Percentiles rank a stretch among this genome's conserved stretches.
Conservation (phyloP, 2,329 filamentous ascomycete species). For the Ophioceras dolichostomum region DNA sequence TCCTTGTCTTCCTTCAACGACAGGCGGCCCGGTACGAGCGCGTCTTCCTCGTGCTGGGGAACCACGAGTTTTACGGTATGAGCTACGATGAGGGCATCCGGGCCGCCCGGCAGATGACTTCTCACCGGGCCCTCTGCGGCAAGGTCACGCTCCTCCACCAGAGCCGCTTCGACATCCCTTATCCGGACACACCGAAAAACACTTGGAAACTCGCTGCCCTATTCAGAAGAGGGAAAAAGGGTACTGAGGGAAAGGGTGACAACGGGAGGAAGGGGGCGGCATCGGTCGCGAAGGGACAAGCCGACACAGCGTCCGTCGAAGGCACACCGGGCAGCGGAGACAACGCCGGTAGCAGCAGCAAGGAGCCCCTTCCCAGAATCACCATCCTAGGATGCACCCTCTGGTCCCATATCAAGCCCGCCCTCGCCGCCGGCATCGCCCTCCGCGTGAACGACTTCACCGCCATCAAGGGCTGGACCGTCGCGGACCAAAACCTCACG, state of each 20-base stretch:
- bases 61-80: not conserved
- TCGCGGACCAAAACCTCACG: not conserved
- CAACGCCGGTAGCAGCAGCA: too few species aligned
- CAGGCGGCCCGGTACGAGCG: not conserved
- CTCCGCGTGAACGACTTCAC: not conserved
- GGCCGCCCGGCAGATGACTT: not conserved
- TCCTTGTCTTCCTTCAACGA: not conserved
- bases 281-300: too few species aligned
- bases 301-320: too few species aligned
- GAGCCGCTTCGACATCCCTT: not conserved
- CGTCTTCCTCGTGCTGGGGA: not conserved
- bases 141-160: not conserved
- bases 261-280: too few species aligned
- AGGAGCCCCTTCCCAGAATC: too few species aligned
- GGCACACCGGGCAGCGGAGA: too few species aligned
- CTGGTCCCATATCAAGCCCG: not conserved
- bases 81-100: not conserved
- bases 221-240: not conserved
- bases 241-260: too few species aligned
- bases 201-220: too few species aligned
- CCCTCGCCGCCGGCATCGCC: not conserved
- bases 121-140: not conserved
- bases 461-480: not conserved
- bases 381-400: not conserved
- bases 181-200: not conserved